Evolutionary conservation across 306 rosid genomes (phyloP).

Genomic region (Cucurbita argyrosperma): DNA sequence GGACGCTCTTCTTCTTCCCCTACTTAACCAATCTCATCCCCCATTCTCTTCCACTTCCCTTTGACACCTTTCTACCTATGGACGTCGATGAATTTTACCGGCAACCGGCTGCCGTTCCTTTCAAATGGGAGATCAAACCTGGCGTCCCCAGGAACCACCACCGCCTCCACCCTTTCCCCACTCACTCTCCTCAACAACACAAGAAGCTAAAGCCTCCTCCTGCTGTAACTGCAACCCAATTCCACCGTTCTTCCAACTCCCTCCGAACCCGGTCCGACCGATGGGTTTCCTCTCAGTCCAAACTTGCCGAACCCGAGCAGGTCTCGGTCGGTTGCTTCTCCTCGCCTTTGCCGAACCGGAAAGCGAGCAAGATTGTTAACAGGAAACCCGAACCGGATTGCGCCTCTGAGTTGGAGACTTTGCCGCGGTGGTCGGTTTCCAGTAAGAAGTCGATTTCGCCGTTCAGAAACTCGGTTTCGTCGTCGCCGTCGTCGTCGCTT

Average conservation of each 20-base stretch:
- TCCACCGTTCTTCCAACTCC: slow-evolving; percentile 19
- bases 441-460: slow-evolving; percentile 44
- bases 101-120: slow-evolving; percentile 69
- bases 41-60: background rate
- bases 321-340: slow-evolving; percentile 58
- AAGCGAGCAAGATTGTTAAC: slow-evolving; percentile 11
- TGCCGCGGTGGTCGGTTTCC: slow-evolving; percentile 51
- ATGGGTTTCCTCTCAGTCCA: slow-evolving; percentile 36
- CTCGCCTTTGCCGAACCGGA: slow-evolving; percentile 38
- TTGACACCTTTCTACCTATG: slow-evolving; percentile 12
- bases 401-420: slow-evolving; percentile 33
- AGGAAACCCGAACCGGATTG: slow-evolving; percentile 19
- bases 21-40: background rate
- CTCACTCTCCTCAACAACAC: background rate
- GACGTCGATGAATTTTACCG: slow-evolving; percentile 37
- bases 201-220: background rate
- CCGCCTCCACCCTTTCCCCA: background rate
- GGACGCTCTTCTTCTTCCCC: background rate
- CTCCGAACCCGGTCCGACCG: slow-evolving; percentile 40
- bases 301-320: slow-evolving; percentile 21
- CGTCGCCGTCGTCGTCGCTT: slow-evolving; percentile 28
- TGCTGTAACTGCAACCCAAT: background rate
- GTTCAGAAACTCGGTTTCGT: slow-evolving; percentile 26
- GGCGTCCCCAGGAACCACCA: slow-evolving; percentile 50
- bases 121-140: slow-evolving; percentile 89